These are phyloP conservation scores for Tremella fuciformis DNA, from an alignment of 768 basidiomycete species.

Conservation along the genomic window DNA sequence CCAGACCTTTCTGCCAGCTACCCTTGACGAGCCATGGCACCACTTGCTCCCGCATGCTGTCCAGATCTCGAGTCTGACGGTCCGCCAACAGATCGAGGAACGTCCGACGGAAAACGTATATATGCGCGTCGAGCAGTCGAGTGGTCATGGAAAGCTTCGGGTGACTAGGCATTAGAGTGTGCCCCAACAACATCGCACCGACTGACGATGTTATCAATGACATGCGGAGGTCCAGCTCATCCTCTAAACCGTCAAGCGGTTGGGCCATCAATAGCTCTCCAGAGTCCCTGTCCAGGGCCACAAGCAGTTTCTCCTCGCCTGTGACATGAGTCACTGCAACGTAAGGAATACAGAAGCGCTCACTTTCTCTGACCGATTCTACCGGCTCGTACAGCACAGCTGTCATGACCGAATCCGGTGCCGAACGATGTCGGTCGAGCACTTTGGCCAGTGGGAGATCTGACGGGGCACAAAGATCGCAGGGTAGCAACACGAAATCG, in stretches of 20 bases:
- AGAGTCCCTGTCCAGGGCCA: conserved; percentile 56
- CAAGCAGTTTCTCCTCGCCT: conserved; percentile 43
- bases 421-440: conserved; percentile 71
- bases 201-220: conserved; percentile 66
- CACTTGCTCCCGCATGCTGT: conserved; percentile 85
- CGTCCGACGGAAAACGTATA: conserved; percentile 77
- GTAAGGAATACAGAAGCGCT: not conserved
- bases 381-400: conserved; percentile 51
- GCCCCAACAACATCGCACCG: not conserved
- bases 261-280: conserved; percentile 62
- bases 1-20: conserved; percentile 59
- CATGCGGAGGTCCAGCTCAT: conserved; percentile 74
- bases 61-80: conserved; percentile 63
- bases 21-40: conserved; percentile 88
- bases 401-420: conserved; percentile 43
- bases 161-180: conserved; percentile 57
- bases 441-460: conserved; percentile 66
- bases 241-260: conserved; percentile 61
- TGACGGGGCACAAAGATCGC: conserved; percentile 81
- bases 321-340: not conserved
- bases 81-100: conserved; percentile 67
- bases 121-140: conserved; percentile 76
- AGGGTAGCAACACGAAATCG: conserved; percentile 86
- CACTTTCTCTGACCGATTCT: conserved; percentile 47
- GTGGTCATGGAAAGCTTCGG: conserved; percentile 68